Conservation (phyloP, 2,329 filamentous ascomycete species). For the Fusarium albidum region DNA sequence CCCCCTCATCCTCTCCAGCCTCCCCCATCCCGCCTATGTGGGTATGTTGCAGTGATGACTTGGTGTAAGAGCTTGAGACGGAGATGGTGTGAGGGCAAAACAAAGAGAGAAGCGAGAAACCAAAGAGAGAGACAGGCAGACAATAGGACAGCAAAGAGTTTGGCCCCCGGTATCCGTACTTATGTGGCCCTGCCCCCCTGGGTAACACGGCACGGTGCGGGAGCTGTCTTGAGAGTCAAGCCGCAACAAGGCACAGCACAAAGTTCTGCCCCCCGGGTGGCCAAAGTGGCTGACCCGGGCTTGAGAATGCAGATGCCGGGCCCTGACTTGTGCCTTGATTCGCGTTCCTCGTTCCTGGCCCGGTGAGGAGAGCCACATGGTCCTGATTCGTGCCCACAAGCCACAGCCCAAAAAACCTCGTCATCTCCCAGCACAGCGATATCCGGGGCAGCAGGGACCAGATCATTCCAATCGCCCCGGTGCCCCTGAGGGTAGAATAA, state of each 20-base stretch:
- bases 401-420: too few species aligned
- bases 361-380: too few species aligned
- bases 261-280: not conserved
- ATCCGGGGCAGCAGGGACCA: too few species aligned
- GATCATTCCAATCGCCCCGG: too few species aligned
- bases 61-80: not conserved
- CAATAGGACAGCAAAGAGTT: conserved; percentile 23
- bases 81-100: conserved; percentile 22
- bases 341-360: too few species aligned
- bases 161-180: conserved; percentile 26
- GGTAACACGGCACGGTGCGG: conserved; percentile 23
- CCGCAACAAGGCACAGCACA: conserved; percentile 1
- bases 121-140: not conserved
- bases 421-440: too few species aligned
- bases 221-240: conserved; percentile 1
- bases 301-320: not conserved
- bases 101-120: not conserved
- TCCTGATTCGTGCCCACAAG: too few species aligned
- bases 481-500: too few species aligned
- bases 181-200: conserved; percentile 9
- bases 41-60: conserved; percentile 13
- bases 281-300: not conserved
- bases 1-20: conserved; percentile 10
- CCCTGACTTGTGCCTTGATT: too few species aligned
- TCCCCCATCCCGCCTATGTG: not conserved